These are phyloP conservation scores for Aaosphaeria pasadenensis DNA, from an alignment of 2,329 filamentous ascomycete species.

Conservation along the genomic window DNA sequence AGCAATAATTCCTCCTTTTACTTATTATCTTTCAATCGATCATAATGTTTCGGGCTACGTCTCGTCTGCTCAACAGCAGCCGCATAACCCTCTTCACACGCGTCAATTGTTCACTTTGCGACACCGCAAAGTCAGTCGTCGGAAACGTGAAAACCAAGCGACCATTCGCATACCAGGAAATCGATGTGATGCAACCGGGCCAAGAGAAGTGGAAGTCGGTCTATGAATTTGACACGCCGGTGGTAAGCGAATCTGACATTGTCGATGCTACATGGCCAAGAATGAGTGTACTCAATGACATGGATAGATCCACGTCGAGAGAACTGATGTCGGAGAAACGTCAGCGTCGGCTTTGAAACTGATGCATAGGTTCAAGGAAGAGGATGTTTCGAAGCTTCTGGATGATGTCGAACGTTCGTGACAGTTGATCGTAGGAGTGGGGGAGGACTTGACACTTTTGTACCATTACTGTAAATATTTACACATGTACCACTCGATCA, in stretches of 20 bases:
- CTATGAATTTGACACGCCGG: constrained; percentile 80
- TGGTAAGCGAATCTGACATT: constrained; percentile 50
- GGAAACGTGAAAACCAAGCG: constrained; percentile 65
- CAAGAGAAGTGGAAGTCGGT: constrained; percentile 66
- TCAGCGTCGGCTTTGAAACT: constrained; percentile 64
- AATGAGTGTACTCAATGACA: constrained; percentile 1
- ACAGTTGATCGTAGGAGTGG: neutral
- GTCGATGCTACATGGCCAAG: constrained; percentile 7
- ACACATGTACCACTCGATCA: too few relatives aligned
- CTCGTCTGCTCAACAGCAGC: constrained; percentile 32
- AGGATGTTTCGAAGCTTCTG: constrained; percentile 68
- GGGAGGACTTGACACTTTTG: too few relatives aligned
- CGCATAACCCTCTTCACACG: constrained; percentile 75
- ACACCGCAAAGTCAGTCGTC: constrained; percentile 64
- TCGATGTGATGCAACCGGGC: constrained; percentile 65
- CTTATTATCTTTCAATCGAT: neutral
- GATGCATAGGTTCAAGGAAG: constrained; percentile 72
- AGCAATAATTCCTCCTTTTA: neutral
- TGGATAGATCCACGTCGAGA: constrained; percentile 60
- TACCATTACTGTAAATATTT: too few relatives aligned
- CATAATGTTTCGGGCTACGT: constrained; percentile 31
- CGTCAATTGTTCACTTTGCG: constrained; percentile 68
- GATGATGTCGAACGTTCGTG: constrained; percentile 44
- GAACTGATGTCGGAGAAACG: constrained; percentile 45
- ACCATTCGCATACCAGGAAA: constrained; percentile 66